Base-by-base conservation (phyloP, 1,284 basidiomycete genomes). In the Blastosporella zonata region DNA sequence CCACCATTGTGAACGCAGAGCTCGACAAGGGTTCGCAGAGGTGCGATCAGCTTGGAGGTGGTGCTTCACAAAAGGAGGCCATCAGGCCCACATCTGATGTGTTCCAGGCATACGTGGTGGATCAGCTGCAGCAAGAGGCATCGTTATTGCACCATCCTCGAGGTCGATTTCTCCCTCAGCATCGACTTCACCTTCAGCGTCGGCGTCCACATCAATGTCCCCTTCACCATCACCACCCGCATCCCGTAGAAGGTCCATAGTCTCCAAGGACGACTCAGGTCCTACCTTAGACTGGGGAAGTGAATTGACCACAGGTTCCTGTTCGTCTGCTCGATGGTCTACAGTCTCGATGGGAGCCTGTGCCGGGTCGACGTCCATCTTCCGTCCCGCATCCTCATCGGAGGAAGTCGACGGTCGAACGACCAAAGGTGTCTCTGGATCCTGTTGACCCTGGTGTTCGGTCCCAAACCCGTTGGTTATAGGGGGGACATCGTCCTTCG, bases 111-210 rank as follows among this genome's bases (percentile, higher is more conserved):
- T n/a, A n/a, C n/a, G n/a, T n/a, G n/a, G n/a, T n/a, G n/a, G n/a
- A 28, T 34, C 34, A 25, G 39, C 31, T 10, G 35, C 38, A 20
- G 38, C 47, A 25, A 43, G 21, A 29, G 37, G 15, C 9, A 27
- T 36, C 25, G 35, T 38, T 31, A 31, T 12, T 1, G 33, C 13
- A 15, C 49, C 53, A 6, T 47, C 54, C 34, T 58, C 58, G n/a
- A 57, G 37, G 47, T 59, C 58, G n/a, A 52, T 41, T 23, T 61
- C 59, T 2, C 59, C 59, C 22, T 61, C 59, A 0, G 59, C 59
- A 45, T 61, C 59, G 21, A 46, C 49, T 20, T 61, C 58, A 12
- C 56, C 58, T 31, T 54, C 53, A 12, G 49, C 53, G 10, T 54
- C 53, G 13, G 41, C 46, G 15, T 52, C 53, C 12, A 12, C 12